Percentiles rank a stretch among this genome's conserved stretches.
These are phyloP conservation scores for Acanthochlamys bracteata DNA, from an alignment of 106 monocot species.

Conservation along the genomic window DNA sequence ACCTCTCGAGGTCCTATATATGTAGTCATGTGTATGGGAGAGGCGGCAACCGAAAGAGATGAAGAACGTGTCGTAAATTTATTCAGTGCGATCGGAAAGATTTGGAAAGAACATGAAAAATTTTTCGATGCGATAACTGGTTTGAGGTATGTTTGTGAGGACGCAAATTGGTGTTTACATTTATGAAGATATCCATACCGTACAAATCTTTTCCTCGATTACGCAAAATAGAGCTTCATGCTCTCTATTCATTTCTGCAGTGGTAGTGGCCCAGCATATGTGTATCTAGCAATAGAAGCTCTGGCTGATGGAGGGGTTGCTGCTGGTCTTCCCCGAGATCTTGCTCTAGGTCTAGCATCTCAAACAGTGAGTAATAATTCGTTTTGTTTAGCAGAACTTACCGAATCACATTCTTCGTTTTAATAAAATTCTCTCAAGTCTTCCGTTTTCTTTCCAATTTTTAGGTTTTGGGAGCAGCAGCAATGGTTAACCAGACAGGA, in stretches of 20 bases:
- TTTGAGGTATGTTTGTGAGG: constrained; percentile 45
- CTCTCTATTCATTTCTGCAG: constrained; percentile 33
- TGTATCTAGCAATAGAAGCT: constrained; percentile 92
- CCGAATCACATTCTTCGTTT: no score
- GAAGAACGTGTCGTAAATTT: constrained; percentile 61
- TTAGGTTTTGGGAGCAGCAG: constrained; percentile 81
- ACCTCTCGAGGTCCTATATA: constrained; percentile 10
- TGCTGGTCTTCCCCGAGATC: constrained; percentile 94
- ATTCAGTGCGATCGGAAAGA: constrained; percentile 74
- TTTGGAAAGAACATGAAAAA: constrained; percentile 84
- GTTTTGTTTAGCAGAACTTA: no score
- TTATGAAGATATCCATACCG: no score
- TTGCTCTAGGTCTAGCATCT: constrained; percentile 87
- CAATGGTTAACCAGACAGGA: constrained; percentile 73
- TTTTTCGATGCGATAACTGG: constrained; percentile 98
- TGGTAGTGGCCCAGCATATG: constrained; percentile 95
- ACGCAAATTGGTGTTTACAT: no score
- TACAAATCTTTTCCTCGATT: no score
- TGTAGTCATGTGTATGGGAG: constrained; percentile 77
- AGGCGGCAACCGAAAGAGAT: constrained; percentile 60
- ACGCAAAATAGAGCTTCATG: neutral
- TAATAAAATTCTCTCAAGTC: no score
- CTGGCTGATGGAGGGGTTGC: constrained; percentile 98
- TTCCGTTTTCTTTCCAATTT: no score
- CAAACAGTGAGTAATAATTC: constrained; percentile 58